Evolutionary conservation across 2,329 filamentous ascomycete species (phyloP), one percentile per base, ranked within the genome.

Genomic region (Cercospora zeina): DNA sequence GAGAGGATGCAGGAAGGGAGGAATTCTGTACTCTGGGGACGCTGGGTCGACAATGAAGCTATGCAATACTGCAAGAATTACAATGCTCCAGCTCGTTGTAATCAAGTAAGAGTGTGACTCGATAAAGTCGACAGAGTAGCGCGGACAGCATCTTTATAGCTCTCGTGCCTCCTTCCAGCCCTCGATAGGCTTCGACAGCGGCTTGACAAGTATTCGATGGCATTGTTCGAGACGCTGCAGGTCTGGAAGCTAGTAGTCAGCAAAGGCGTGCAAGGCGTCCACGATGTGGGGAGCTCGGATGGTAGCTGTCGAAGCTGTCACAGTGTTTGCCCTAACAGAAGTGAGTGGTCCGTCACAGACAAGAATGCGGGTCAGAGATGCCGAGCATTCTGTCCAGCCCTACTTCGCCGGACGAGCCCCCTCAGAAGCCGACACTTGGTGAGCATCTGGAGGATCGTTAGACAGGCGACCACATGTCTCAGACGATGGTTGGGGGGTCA

Each of bases 231-330:
- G 21, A n/a, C 9, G 21, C 42, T 49, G 42, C 42, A 49, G 42
- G 42, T 11, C 24, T 11, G 24, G 21, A 11, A 49, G 42, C 42
- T 49, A 49, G 42, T 49, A 49, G 42, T 49, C 42, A 49, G 42
- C 42, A 30, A 49, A 49, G 42, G 42, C 42, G 42, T 49, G 11
- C 42, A n/a, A 49, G 42, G 42, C 42, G 42, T 49, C 4, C 42
- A n/a, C 13, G 14, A 14, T 49, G 42, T 49, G 42, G 42, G 42
- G 42, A 49, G 42, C 42, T 49, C 42, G 42, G 24, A 49, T 27
- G 42, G 42, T 10, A 49, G 42, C 42, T 49, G 42, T 27, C n/a
- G 11, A 49, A 49, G 42, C 42, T 27, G 42, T 27, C 42, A 24
- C 24, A 27, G 24, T 27, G 3, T 27, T 27, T 27, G 24, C 24